Percentiles rank a stretch among this genome's conserved stretches.
These are phyloP conservation scores for Aspergillus mulundensis DNA, from an alignment of 495 filamentous ascomycete species.

Conservation along the genomic window DNA sequence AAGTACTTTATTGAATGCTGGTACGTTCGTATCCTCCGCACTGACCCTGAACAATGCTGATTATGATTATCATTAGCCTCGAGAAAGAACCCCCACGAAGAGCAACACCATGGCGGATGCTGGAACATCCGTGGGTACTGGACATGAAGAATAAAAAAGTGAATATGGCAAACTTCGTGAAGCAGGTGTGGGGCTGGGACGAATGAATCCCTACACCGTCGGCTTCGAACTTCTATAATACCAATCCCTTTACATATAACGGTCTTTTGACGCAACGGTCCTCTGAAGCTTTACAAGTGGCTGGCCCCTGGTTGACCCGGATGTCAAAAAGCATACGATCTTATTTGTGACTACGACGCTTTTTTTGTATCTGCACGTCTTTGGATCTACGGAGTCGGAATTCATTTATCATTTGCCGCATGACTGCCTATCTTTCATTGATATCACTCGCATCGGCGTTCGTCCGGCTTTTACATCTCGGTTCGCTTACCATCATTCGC, in stretches of 20 bases:
- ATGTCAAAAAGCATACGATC: slow-evolving; percentile 38
- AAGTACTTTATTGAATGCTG: slow-evolving; percentile 99
- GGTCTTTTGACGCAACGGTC: slow-evolving; percentile 13
- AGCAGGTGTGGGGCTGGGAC: slow-evolving; percentile 94
- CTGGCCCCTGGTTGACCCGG: slow-evolving; percentile 44
- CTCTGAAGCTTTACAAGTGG: slow-evolving; percentile 34
- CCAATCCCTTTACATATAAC: slow-evolving; percentile 20
- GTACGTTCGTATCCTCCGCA: slow-evolving; percentile 52
- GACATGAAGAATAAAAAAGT: slow-evolving; percentile 95
- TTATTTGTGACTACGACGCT: slow-evolving; percentile 26
- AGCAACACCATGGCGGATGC: slow-evolving; percentile 96
- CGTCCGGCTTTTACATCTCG: slow-evolving; percentile 10
- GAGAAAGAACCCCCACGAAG: slow-evolving; percentile 87
- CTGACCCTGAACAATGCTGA: slow-evolving; percentile 6
- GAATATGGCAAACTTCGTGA: slow-evolving; percentile 90
- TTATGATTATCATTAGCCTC: slow-evolving; percentile 39
- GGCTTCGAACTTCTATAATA: slow-evolving; percentile 13
- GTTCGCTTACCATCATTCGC: slow-evolving; percentile 11
- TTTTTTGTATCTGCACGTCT: slow-evolving; percentile 22
- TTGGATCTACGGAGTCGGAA: slow-evolving; percentile 21
- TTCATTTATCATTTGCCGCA: slow-evolving; percentile 16
- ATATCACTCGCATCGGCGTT: slow-evolving; percentile 13
- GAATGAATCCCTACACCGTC: slow-evolving; percentile 28
- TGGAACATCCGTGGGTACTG: slow-evolving; percentile 97
- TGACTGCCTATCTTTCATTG: slow-evolving; percentile 19